Evolutionary conservation across 768 basidiomycete genomes (phyloP).

Genomic region (Leccinellum luteum): DNA sequence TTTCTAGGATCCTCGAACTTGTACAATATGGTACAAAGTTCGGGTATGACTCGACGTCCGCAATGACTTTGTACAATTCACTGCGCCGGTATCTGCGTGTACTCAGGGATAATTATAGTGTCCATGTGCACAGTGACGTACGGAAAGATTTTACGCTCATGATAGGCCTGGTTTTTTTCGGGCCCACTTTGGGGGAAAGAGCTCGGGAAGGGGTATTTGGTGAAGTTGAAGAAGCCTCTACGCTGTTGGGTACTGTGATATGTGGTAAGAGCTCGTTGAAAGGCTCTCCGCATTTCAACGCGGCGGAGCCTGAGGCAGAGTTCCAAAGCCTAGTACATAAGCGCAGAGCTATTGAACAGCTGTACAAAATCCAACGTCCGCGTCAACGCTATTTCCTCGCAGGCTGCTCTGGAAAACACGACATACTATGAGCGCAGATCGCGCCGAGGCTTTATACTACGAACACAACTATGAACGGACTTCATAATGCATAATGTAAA

Average conservation of each 20-base stretch:
- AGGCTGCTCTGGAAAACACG: too few relatives aligned
- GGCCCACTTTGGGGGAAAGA: conserved; percentile 31
- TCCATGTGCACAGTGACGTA: conserved; percentile 43
- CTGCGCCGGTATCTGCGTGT: conserved; percentile 64
- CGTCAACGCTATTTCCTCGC: too few relatives aligned
- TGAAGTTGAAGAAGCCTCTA: conserved; percentile 49
- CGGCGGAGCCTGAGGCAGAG: not conserved
- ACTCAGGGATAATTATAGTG: conserved; percentile 8
- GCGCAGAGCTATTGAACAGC: not conserved
- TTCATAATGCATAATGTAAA: not conserved
- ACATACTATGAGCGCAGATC: too few relatives aligned
- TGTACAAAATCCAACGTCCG: not conserved
- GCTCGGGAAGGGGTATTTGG: conserved; percentile 45
- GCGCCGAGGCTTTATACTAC: too few relatives aligned
- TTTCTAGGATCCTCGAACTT: conserved; percentile 58
- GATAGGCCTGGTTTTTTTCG: conserved; percentile 60
- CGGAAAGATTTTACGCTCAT: conserved; percentile 87
- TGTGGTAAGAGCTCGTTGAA: conserved; percentile 6
- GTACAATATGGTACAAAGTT: conserved; percentile 89
- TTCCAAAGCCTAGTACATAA: not conserved
- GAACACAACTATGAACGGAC: not conserved
- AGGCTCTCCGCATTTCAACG: conserved; percentile 18
- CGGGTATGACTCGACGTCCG: conserved; percentile 84
- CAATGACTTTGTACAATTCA: conserved; percentile 83
- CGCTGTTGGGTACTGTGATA: conserved; percentile 1